Evolutionary conservation across 768 basidiomycete genomes (phyloP), one percentile per base, ranked within the genome.

Genomic region (Russula emetica): DNA sequence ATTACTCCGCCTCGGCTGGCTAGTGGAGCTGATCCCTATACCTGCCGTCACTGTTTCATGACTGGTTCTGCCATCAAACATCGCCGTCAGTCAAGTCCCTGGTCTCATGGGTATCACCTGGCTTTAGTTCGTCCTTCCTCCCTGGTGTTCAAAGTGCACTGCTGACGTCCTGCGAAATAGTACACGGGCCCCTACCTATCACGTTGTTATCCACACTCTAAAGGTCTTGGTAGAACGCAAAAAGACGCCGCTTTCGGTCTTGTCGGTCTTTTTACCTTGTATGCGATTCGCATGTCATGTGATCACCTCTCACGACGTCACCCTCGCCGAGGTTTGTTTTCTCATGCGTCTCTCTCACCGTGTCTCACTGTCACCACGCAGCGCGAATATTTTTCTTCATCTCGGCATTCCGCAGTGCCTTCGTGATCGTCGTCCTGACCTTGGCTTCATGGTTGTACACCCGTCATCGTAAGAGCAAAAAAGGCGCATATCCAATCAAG

Each of bases 51-150:
- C 86, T 69, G 88, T 22, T 92, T 96, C 78, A 97, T 99, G 94
- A 98, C 96, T 0, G 96, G 96, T 22, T 94, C 91, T n/a, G 96
- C 96, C 40, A 85, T 98, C 76, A 94, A n/a, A 80, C 73, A 98
- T 98, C 69, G 87, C 86, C 18, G 80, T 85, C 20, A 85, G 92
- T 38, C 96, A 99, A 76, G 81, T 97, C 5, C 94, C 96, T 2
- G 89, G 87, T 0, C 74, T 99, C 51, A 85, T 99, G 79, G 97
- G 95, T 26, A 89, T 92, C 60, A 79, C 84, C n/a, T 59, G 87
- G 86, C 30, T 92, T 97, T 73, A 90, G 91, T 92, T 64, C 70
- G 87, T 77, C 2, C 49, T 18, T 14, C 32, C 9, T 50, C 28
- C 20, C n/a, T 44, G 20, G 16, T 42, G 30, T 61, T 38, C 51